Conservation (phyloP, 495 filamentous ascomycete species). For the Articulospora tetracladia region DNA sequence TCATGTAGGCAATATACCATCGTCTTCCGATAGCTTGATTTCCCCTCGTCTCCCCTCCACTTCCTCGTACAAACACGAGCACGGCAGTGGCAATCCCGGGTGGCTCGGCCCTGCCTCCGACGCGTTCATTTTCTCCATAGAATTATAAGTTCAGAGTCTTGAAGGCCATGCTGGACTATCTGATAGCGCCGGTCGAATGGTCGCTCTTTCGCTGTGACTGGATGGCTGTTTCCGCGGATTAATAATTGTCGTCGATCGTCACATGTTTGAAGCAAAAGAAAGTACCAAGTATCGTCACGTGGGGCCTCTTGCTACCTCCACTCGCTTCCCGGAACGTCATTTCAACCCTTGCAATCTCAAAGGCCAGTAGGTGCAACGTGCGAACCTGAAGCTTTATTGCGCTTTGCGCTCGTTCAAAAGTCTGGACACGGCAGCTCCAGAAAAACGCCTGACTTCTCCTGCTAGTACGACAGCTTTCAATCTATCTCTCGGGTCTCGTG, state of each 20-base stretch:
- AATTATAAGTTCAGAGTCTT: too few relatives aligned
- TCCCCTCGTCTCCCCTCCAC: too few relatives aligned
- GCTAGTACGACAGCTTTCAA: background rate
- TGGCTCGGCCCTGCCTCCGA: background rate
- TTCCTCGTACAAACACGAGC: background rate
- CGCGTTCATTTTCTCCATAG: background rate
- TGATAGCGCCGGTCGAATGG: too few relatives aligned
- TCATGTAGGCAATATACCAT: background rate
- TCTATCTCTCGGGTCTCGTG: background rate
- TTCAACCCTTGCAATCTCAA: background rate
- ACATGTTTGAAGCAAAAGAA: background rate
- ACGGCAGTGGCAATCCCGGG: background rate
- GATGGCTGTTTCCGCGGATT: too few relatives aligned
- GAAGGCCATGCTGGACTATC: too few relatives aligned
- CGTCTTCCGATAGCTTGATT: background rate
- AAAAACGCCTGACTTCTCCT: background rate
- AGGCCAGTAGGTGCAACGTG: background rate
- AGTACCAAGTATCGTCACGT: too few relatives aligned
- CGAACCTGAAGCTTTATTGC: background rate
- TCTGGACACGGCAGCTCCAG: background rate
- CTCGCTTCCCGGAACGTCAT: background rate
- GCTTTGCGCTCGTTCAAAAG: background rate
- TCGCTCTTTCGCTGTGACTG: too few relatives aligned
- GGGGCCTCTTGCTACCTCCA: too few relatives aligned
- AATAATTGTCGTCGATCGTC: background rate